These are phyloP conservation scores for Pyricularia grisea DNA, from an alignment of 2,329 filamentous ascomycete genomes.

Conservation along the genomic window DNA sequence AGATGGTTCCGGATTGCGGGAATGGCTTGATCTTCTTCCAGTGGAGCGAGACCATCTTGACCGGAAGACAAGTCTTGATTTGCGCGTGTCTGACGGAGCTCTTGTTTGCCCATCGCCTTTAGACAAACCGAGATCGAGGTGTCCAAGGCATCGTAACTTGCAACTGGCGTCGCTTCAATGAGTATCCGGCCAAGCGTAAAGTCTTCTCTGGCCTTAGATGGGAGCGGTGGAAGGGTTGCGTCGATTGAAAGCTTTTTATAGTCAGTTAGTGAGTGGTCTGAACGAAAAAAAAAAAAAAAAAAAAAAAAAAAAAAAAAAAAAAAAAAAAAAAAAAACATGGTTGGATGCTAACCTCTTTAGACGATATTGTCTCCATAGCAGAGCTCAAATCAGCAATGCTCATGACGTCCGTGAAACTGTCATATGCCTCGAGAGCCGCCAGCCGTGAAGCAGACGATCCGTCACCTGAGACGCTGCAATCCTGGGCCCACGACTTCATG, in stretches of 20 bases:
- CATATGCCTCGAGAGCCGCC: slow-evolving; percentile 37
- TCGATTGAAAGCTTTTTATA: slow-evolving; percentile 45
- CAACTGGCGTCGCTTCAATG: slow-evolving; percentile 32
- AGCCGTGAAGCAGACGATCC: slow-evolving; percentile 14
- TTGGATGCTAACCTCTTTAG: slow-evolving; percentile 20
- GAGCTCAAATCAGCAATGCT: slow-evolving; percentile 59
- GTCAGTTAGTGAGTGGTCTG: not conserved
- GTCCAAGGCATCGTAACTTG: slow-evolving; percentile 20
- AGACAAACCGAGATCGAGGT: slow-evolving; percentile 22
- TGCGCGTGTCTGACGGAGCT: slow-evolving; percentile 12
- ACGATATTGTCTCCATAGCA: slow-evolving; percentile 32
- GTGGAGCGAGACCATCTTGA: not conserved
- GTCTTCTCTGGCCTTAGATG: slow-evolving; percentile 36
- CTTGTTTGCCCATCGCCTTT: slow-evolving; percentile 20
- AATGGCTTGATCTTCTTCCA: slow-evolving; percentile 24
- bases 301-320: too few relatives aligned
- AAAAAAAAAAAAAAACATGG: too few relatives aligned
- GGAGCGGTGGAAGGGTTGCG: slow-evolving; percentile 48
- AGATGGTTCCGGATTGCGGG: slow-evolving; percentile 29
- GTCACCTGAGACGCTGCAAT: slow-evolving; percentile 3
- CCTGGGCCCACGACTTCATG: slow-evolving; percentile 27
- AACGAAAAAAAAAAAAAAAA: not conserved
- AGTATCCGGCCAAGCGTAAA: slow-evolving; percentile 37
- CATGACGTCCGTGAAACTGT: slow-evolving; percentile 45
- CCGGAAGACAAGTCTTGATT: not conserved